These are phyloP conservation scores for Calonectria montana DNA, from an alignment of 2,329 filamentous ascomycete genomes.

Conservation along the genomic window DNA sequence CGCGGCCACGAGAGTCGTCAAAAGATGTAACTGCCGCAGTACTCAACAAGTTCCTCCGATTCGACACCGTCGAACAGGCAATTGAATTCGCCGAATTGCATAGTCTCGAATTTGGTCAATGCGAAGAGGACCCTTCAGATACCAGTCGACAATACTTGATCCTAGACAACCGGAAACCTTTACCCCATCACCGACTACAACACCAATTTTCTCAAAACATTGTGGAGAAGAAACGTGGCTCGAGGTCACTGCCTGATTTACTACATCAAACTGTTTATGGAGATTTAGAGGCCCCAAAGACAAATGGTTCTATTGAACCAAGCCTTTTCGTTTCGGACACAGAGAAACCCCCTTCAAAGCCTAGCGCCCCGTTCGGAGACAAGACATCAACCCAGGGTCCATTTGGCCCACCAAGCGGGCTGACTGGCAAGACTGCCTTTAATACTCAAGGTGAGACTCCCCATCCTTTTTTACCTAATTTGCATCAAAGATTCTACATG, in stretches of 20 bases:
- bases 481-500: constrained; percentile 40
- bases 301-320: constrained; percentile 35
- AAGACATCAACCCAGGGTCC: background rate
- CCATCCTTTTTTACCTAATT: constrained; percentile 30
- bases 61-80: constrained; percentile 76
- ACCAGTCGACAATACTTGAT: constrained; percentile 54
- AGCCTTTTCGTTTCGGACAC: constrained; percentile 45
- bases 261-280: constrained; percentile 68
- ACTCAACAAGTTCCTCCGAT: constrained; percentile 70
- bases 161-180: constrained; percentile 55
- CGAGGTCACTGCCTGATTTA: constrained; percentile 62
- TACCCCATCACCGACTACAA: constrained; percentile 62
- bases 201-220: constrained; percentile 67
- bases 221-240: constrained; percentile 70
- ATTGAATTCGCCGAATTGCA: constrained; percentile 72
- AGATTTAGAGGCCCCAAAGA: constrained; percentile 36
- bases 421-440: constrained; percentile 20
- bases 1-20: constrained; percentile 66
- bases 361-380: constrained; percentile 26
- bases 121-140: constrained; percentile 49
- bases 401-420: constrained; percentile 8
- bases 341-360: constrained; percentile 13
- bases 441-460: constrained; percentile 40
- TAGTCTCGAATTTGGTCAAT: constrained; percentile 61
- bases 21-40: constrained; percentile 69